A percentile compares a stretch with the other conserved stretches of the same genome.
Evolutionary conservation across 78 protist genomes (phyloP).

Genomic region (Isochrysis galbana): DNA sequence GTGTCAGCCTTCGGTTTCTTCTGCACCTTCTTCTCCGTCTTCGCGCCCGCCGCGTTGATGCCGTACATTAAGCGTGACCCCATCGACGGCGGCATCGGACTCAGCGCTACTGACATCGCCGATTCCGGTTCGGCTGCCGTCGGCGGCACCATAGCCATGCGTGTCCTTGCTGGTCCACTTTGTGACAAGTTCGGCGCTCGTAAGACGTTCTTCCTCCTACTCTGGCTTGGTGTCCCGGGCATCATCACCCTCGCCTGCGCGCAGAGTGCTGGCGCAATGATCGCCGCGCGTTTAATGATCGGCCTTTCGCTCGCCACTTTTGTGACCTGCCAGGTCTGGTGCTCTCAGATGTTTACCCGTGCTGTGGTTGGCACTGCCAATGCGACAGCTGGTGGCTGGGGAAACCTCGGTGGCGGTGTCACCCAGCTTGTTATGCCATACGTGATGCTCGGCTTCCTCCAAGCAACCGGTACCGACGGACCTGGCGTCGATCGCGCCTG

Average conservation of each 20-base stretch:
- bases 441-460: not conserved
- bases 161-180: not conserved
- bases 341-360: not conserved
- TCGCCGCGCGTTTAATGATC: not conserved
- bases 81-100: too few species aligned
- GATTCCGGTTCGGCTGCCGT: not conserved
- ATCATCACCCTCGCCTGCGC: not conserved
- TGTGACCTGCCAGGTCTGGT: conserved; percentile 22
- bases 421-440: not conserved
- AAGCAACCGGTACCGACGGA: not conserved
- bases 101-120: not conserved
- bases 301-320: not conserved
- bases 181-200: not conserved
- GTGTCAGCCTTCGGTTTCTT: not conserved
- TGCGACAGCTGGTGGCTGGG: conserved; percentile 33
- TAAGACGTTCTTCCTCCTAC: not conserved
- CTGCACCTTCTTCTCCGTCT: not conserved
- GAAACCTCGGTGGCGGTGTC: conserved; percentile 30
- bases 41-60: not conserved
- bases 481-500: not conserved
- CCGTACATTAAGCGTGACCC: not conserved
- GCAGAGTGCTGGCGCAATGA: not conserved
- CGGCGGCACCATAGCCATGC: not conserved
- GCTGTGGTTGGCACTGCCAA: not conserved
- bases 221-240: not conserved